Evolutionary conservation across 2,329 filamentous ascomycete genomes (phyloP).

Genomic region (Setomelanomma holmii): DNA sequence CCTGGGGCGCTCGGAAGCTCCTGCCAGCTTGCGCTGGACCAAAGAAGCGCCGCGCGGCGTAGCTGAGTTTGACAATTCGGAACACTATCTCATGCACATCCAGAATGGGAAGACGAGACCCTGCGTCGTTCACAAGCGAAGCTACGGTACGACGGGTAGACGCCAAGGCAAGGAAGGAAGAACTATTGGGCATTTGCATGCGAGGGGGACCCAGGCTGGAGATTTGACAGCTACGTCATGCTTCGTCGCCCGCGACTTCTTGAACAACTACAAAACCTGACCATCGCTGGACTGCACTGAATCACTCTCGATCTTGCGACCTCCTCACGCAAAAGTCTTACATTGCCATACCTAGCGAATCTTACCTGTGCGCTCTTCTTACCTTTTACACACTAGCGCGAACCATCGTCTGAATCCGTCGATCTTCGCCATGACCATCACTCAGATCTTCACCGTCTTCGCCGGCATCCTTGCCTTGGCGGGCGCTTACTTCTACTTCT

Average conservation of each 20-base stretch:
- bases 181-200: background rate
- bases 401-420: background rate
- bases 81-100: background rate
- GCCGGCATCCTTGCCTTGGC: conserved; percentile 40
- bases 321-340: background rate
- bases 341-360: background rate
- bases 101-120: background rate
- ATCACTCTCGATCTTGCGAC: conserved; percentile 3
- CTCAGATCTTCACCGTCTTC: conserved; percentile 39
- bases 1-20: background rate
- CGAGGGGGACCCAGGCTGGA: conserved; percentile 12
- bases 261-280: conserved; percentile 15
- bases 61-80: background rate
- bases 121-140: conserved; percentile 1
- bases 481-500: conserved; percentile 54
- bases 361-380: conserved; percentile 5
- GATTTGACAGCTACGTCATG: conserved; percentile 25
- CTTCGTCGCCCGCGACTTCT: conserved; percentile 11
- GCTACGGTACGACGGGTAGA: background rate
- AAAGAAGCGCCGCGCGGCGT: background rate
- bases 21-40: conserved; percentile 1
- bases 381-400: conserved; percentile 6
- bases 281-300: conserved; percentile 1
- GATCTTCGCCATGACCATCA: conserved; percentile 31
- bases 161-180: background rate